Evolutionary conservation across 1,284 basidiomycete species (phyloP).

Genomic region (Leucoagaricus sp.): DNA sequence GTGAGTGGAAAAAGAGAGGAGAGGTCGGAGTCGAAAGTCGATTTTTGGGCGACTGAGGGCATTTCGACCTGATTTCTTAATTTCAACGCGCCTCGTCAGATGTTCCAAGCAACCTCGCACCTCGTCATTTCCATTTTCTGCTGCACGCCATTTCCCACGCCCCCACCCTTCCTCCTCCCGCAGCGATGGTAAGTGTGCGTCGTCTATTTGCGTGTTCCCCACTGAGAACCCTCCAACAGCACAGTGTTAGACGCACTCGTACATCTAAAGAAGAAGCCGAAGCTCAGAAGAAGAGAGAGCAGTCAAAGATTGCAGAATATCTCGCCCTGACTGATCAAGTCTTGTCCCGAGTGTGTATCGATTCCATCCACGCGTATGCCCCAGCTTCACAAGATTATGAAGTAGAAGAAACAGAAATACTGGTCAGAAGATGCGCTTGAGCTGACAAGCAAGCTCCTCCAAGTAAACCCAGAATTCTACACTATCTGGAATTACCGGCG

Average conservation of each 20-base stretch:
- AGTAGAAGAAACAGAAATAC: slow-evolving; percentile 67
- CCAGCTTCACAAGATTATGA: slow-evolving; percentile 8
- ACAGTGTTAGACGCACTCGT: slow-evolving; percentile 75
- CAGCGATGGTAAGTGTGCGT: slow-evolving; percentile 7
- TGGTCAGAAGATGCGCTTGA: slow-evolving; percentile 71
- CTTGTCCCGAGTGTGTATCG: slow-evolving; percentile 58
- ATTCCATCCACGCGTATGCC: neutral
- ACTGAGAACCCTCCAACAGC: slow-evolving; percentile 40
- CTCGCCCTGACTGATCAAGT: slow-evolving; percentile 66
- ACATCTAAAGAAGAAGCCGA: slow-evolving; percentile 65
- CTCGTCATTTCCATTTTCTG: neutral
- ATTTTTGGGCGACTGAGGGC: slow-evolving; percentile 52
- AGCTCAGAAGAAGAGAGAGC: slow-evolving; percentile 70
- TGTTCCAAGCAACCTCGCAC: neutral
- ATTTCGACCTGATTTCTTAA: too few species aligned
- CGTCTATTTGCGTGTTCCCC: neutral
- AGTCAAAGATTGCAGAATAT: slow-evolving; percentile 76
- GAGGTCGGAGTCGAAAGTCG: slow-evolving; percentile 51
- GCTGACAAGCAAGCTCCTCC: slow-evolving; percentile 75
- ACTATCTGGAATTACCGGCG: slow-evolving; percentile 93
- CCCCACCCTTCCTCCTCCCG: neutral
- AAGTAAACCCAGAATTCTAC: slow-evolving; percentile 88
- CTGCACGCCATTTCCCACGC: slow-evolving; percentile 14
- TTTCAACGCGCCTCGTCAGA: neutral
- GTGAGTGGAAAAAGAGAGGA: slow-evolving; percentile 78